Base-by-base conservation (phyloP, 2,329 filamentous ascomycete genomes). In the Pestalotiopsis sp. region DNA sequence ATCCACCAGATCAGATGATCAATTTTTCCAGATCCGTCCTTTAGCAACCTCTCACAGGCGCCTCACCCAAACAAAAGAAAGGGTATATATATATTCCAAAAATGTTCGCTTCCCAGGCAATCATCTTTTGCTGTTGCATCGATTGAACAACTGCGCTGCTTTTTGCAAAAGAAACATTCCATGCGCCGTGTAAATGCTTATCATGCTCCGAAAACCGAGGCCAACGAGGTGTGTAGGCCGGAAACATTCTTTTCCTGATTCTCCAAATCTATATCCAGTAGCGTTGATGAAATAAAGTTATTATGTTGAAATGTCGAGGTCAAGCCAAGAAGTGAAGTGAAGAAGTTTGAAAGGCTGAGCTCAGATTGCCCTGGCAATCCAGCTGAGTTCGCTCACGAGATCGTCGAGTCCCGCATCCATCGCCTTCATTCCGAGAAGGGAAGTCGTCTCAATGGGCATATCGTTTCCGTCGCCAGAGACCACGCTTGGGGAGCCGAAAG, bases 281-380 rank as follows among this genome's bases (percentile, higher is more conserved):
- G 20, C 45, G 17, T 2, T 52, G 20, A 9, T 9, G 45, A 52
- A 52, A 52, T n/a, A 52, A 52, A 52, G 12, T 2, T 52, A 20
- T 23, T 52, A 23, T 2, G 45, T 52, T 52, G 45, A 23, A 52
- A 52, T 7, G 45, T 52, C 45, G 6, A 7, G 45, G 45, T 20
- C 45, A 52, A 52, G 45, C 45, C 45, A 52, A n/a, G 45, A 52
- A 63, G 66, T 65, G 72, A 69, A 69, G 59, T 45, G 3, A n/a
- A 59, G 20, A 36, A 17, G 23, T 36, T 36, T 36, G 57, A 13
- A 7, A 14, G 23, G 71, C 78, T 80, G 36, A 74, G 77, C 64
- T 79, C 20, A 79, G 70, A 88, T 86, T 27, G 82, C 78, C 39
- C 83, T 81, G 12, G 82, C 83, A 75, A 88, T 85, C 85, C 86